Conservation (phyloP, 2,329 filamentous ascomycete genomes). For the Arthrinium phaeospermum region DNA sequence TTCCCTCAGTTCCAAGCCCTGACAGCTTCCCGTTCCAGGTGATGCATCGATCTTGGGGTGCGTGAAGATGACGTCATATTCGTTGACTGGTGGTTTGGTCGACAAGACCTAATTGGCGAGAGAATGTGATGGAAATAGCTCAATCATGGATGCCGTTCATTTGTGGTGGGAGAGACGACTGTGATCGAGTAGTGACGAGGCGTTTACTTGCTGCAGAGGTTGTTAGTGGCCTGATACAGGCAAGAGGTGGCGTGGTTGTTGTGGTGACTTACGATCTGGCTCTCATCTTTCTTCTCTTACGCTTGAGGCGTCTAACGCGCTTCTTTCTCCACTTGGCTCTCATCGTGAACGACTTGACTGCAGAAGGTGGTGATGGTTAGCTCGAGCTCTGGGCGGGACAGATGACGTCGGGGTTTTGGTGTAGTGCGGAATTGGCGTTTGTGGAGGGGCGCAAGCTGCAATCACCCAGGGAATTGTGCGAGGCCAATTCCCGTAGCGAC, state of each 20-base stretch:
- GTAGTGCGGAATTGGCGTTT: slow-evolving; percentile 1
- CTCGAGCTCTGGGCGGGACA: neutral
- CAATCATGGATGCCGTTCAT: slow-evolving; percentile 21
- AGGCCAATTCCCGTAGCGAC: neutral
- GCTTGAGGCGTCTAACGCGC: slow-evolving; percentile 95
- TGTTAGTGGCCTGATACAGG: neutral
- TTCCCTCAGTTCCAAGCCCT: neutral
- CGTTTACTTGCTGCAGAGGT: slow-evolving; percentile 42
- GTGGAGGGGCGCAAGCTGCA: neutral
- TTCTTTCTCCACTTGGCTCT: slow-evolving; percentile 99
- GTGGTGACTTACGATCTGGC: slow-evolving; percentile 80
- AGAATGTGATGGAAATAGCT: neutral
- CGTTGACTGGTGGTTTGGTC: slow-evolving; percentile 1
- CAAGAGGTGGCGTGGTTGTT: neutral
- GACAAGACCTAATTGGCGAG: neutral
- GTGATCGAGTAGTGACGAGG: slow-evolving; percentile 44
- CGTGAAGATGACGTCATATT: slow-evolving; percentile 6
- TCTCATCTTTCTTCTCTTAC: slow-evolving; percentile 99
- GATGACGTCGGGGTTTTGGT: neutral
- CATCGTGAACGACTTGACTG: slow-evolving; percentile 53
- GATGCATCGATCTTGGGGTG: neutral
- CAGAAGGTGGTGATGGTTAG: slow-evolving; percentile 1
- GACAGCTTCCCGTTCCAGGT: neutral
- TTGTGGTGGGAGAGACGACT: slow-evolving; percentile 27
- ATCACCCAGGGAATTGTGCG: neutral